A percentile compares a stretch with the other conserved stretches of the same genome.
Conservation (phyloP, 148 eudicot genomes). For the Suaeda aralocaspica region DNA sequence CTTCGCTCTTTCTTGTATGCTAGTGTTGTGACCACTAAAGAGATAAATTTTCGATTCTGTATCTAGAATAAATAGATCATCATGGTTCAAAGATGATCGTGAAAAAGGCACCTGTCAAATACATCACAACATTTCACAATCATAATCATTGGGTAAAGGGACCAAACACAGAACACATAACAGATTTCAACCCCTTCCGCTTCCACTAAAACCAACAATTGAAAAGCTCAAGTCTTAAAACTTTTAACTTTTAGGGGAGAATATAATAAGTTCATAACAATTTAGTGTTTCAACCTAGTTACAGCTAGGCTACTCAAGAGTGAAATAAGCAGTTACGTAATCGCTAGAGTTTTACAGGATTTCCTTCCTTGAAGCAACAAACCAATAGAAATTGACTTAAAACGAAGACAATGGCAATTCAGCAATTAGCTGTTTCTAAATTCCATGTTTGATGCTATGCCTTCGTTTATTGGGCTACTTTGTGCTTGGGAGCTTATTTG, state of each 20-base stretch:
- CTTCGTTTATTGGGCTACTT: no score
- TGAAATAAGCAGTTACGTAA: neutral
- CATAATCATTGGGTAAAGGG: neutral
- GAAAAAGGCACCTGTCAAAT: conserved; percentile 74
- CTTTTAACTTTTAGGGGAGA: neutral
- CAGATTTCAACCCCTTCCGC: neutral
- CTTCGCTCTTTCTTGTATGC: conserved; percentile 72
- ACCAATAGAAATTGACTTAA: neutral
- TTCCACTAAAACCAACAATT: neutral
- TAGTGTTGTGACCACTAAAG: conserved; percentile 70
- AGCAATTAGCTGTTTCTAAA: no score
- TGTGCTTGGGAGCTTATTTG: no score
- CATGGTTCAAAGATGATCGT: conserved; percentile 72
- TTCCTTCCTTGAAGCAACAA: neutral
- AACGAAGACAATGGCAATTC: neutral
- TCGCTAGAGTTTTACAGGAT: neutral
- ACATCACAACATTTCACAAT: conserved; percentile 1
- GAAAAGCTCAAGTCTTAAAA: neutral
- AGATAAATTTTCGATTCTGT: conserved; percentile 66
- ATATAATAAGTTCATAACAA: neutral
- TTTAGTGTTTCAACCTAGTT: neutral
- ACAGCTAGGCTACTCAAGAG: neutral
- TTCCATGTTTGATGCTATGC: no score
- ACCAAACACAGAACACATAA: neutral
- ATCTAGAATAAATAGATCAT: conserved; percentile 68